Percentiles rank a stretch among this genome's conserved stretches.
phyloP scores from a whole-genome alignment of 164 flowering plant species.

The Stephania cephalantha region DNA sequence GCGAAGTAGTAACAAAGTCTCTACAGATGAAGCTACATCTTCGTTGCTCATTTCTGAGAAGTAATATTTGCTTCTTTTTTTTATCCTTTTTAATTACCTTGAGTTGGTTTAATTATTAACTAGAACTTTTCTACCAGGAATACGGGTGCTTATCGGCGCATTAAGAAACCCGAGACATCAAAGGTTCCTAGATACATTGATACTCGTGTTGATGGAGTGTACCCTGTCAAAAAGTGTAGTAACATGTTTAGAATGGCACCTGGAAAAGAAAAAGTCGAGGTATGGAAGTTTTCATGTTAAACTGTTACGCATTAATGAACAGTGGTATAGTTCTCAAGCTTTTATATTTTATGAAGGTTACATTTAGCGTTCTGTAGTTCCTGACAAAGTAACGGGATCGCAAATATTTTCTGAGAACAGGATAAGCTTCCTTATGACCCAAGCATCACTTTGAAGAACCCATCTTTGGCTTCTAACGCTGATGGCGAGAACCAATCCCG shows the following conservation, averaged over 20 bases:
- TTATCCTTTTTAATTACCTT: background rate
- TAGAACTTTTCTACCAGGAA: slow-evolving; percentile 17
- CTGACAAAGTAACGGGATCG: background rate
- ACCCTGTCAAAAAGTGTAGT: slow-evolving; percentile 62
- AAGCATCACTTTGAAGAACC: slow-evolving; percentile 21
- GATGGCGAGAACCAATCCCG: slow-evolving; percentile 27
- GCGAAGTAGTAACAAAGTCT: slow-evolving; percentile 31
- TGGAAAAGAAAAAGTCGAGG: slow-evolving; percentile 63
- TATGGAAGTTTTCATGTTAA: slow-evolving; percentile 16
- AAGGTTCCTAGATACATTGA: slow-evolving; percentile 62
- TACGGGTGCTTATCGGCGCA: slow-evolving; percentile 23
- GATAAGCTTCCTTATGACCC: slow-evolving; percentile 29
- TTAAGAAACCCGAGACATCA: slow-evolving; percentile 41
- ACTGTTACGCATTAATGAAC: background rate
- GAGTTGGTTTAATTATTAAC: slow-evolving; percentile 2
- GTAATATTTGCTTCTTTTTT: slow-evolving; percentile 24
- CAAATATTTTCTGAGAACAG: slow-evolving; percentile 24
- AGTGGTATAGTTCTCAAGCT: background rate
- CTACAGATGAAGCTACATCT: slow-evolving; percentile 36
- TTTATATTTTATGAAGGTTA: background rate
- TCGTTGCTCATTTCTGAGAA: slow-evolving; percentile 25
- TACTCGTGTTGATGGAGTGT: slow-evolving; percentile 70
- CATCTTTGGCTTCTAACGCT: slow-evolving; percentile 23
- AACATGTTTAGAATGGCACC: slow-evolving; percentile 40
- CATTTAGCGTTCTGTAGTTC: background rate